Evolutionary conservation across 345 rosid genomes (phyloP).

Genomic region (Euphorbia peplus): DNA sequence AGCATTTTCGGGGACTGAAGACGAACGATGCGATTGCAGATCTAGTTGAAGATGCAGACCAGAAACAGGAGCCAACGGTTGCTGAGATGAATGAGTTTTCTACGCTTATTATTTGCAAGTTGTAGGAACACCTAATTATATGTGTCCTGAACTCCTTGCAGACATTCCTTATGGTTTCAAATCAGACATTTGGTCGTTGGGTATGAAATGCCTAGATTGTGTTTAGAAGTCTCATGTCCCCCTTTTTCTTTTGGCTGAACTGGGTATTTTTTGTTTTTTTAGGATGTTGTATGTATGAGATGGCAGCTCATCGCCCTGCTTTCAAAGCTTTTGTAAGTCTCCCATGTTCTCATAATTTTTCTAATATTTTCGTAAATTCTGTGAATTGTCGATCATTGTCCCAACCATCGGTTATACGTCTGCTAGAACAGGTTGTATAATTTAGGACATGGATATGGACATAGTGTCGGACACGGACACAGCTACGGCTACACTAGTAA

Average conservation of each 20-base stretch:
- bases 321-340: conserved; percentile 96
- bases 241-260: conserved; percentile 22
- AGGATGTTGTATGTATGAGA: conserved; percentile 99
- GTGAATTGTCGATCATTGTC: conserved; percentile 7
- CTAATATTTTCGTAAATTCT: not conserved
- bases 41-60: too few relatives aligned
- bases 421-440: not conserved
- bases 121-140: too few relatives aligned
- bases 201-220: conserved; percentile 36
- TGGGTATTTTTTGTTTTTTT: conserved; percentile 29
- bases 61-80: too few relatives aligned
- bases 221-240: not conserved
- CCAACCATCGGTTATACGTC: not conserved
- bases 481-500: too few relatives aligned
- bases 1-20: too few relatives aligned
- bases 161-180: conserved; percentile 98
- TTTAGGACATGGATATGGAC: too few relatives aligned
- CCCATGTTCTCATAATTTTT: conserved; percentile 13
- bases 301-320: too few relatives aligned
- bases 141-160: conserved; percentile 98
- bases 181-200: conserved; percentile 98
- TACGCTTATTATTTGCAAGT: conserved; percentile 46
- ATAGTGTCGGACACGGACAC: too few relatives aligned
- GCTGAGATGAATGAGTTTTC: conserved; percentile 14
- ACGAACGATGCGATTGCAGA: too few relatives aligned